These are phyloP conservation scores for Fusarium floridanum DNA, from an alignment of 2,329 filamentous ascomycete species.

Conservation along the genomic window DNA sequence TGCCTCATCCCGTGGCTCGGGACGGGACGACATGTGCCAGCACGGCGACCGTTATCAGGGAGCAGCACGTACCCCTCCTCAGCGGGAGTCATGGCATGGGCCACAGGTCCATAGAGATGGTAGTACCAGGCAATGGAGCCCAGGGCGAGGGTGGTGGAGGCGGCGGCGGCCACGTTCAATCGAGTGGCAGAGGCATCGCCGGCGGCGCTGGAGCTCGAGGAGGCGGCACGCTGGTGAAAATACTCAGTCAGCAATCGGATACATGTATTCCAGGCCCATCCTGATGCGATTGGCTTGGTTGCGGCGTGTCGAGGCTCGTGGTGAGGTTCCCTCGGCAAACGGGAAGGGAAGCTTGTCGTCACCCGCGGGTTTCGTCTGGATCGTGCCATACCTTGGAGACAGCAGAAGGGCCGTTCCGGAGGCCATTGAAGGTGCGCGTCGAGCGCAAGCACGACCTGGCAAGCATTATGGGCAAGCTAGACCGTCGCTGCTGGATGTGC, in stretches of 20 bases:
- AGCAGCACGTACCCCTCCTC: slow-evolving; percentile 92
- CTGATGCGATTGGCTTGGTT: slow-evolving; percentile 48
- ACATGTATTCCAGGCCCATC: slow-evolving; percentile 31
- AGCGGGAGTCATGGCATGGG: slow-evolving; percentile 89
- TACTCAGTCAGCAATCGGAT: slow-evolving; percentile 55
- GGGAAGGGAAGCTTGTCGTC: slow-evolving; percentile 44
- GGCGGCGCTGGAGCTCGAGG: slow-evolving; percentile 80
- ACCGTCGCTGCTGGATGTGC: slow-evolving; percentile 54
- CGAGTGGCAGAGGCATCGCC: slow-evolving; percentile 79
- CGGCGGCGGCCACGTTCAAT: slow-evolving; percentile 87
- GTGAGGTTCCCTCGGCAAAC: slow-evolving; percentile 53
- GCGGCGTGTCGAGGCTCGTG: slow-evolving; percentile 40
- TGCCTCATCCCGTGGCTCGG: slow-evolving; percentile 49
- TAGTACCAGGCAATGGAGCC: slow-evolving; percentile 98
- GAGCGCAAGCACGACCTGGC: slow-evolving; percentile 91
- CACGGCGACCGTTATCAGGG: slow-evolving; percentile 15
- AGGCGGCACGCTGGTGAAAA: slow-evolving; percentile 70
- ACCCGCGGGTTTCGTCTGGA: slow-evolving; percentile 45
- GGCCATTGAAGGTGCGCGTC: slow-evolving; percentile 85
- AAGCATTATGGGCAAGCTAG: slow-evolving; percentile 80
- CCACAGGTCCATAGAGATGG: slow-evolving; percentile 91
- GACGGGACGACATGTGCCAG: slow-evolving; percentile 8
- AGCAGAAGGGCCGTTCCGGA: slow-evolving; percentile 79
- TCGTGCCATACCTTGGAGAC: slow-evolving; percentile 78
- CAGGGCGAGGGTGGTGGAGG: slow-evolving; percentile 87